Evolutionary conservation across 2,329 filamentous ascomycete species (phyloP).

Genomic region (Venturiaceae sp.): DNA sequence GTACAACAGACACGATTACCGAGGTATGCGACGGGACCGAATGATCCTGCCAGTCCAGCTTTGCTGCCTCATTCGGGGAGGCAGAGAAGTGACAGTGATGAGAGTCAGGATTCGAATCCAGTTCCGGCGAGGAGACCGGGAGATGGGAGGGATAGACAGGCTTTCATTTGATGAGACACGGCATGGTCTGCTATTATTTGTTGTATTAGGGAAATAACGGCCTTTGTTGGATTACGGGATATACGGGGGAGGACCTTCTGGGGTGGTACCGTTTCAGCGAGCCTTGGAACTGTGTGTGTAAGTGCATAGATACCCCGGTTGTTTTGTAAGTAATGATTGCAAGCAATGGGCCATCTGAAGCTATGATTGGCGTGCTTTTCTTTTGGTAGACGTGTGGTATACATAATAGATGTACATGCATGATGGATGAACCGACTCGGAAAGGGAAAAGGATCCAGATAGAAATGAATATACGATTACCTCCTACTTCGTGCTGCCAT

Average conservation of each 20-base stretch:
- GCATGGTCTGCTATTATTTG: background rate
- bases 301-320: background rate
- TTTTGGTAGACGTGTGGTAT: too few relatives aligned
- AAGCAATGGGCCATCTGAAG: background rate
- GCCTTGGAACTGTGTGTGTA: background rate
- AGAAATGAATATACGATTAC: too few relatives aligned
- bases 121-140: background rate
- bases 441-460: too few relatives aligned
- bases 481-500: too few relatives aligned
- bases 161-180: background rate
- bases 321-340: background rate
- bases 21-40: background rate
- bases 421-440: too few relatives aligned
- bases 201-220: background rate
- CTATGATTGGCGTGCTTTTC: too few relatives aligned
- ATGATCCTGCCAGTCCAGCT: background rate
- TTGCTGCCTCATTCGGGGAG: background rate
- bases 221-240: background rate
- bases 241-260: too few relatives aligned
- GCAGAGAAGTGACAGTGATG: background rate
- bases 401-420: too few relatives aligned
- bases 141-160: background rate
- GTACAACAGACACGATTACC: constrained; percentile 3
- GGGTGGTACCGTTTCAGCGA: too few relatives aligned
- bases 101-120: background rate